Percentiles rank a stretch among this genome's conserved stretches.
Conservation (phyloP, 2,329 filamentous ascomycete species). For the Didymella glomerata region DNA sequence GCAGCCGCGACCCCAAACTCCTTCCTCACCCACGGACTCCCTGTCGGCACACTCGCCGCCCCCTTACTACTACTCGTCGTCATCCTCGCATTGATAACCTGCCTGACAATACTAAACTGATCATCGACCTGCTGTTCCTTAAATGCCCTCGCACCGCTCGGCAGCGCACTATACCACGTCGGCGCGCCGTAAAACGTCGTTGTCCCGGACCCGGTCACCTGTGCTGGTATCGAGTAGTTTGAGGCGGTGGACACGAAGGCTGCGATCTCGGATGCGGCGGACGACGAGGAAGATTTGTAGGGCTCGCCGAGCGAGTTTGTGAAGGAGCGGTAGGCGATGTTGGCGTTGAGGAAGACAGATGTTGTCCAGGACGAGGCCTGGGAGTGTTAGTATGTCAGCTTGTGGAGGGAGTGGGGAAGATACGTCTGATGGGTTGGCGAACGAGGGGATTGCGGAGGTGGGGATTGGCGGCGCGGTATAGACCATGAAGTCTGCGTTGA, state of each 20-base stretch:
- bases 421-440: slow-evolving; percentile 36
- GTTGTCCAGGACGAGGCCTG: slow-evolving; percentile 42
- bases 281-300: slow-evolving; percentile 40
- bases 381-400: slow-evolving; percentile 9
- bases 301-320: slow-evolving; percentile 31
- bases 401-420: background rate
- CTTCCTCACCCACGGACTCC: slow-evolving; percentile 27
- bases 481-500: slow-evolving; percentile 43
- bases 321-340: slow-evolving; percentile 35
- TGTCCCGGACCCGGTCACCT: slow-evolving; percentile 33
- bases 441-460: slow-evolving; percentile 37
- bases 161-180: slow-evolving; percentile 43
- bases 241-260: slow-evolving; percentile 34
- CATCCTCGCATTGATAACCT: slow-evolving; percentile 29
- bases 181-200: slow-evolving; percentile 39
- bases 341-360: slow-evolving; percentile 39
- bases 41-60: slow-evolving; percentile 34
- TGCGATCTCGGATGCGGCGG: slow-evolving; percentile 39
- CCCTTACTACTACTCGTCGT: slow-evolving; percentile 29
- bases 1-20: slow-evolving; percentile 44
- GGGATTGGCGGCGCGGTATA: slow-evolving; percentile 45
- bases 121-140: slow-evolving; percentile 45
- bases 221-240: slow-evolving; percentile 40
- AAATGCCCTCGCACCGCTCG: slow-evolving; percentile 36
- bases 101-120: slow-evolving; percentile 43